A percentile compares a stretch with the other conserved stretches of the same genome.
Evolutionary conservation across 1,139 yeast genomes (phyloP).

Genomic region (Geotrichum armillariae): DNA sequence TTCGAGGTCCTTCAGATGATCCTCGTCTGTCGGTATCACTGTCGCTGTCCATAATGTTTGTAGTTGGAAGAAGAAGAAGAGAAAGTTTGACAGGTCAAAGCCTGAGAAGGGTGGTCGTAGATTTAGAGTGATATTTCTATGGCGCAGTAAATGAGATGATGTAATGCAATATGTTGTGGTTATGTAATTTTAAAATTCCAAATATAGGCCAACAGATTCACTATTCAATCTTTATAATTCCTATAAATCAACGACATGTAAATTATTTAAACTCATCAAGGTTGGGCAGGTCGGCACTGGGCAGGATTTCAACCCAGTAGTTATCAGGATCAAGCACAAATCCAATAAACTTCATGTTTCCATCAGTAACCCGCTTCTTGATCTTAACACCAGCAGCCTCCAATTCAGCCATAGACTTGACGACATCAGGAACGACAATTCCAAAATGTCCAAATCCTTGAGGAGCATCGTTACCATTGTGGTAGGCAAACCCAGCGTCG

Average conservation of each 20-base stretch:
- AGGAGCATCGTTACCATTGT: constrained; percentile 77
- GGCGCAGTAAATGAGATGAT: no score
- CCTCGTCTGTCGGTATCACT: constrained; percentile 37
- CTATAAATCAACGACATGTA: no score
- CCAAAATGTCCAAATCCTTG: constrained; percentile 89
- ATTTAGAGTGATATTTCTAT: no score
- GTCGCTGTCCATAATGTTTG: constrained; percentile 54
- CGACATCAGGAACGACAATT: constrained; percentile 68
- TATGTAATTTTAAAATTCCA: no score
- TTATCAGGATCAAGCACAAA: constrained; percentile 91
- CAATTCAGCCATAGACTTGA: constrained; percentile 53
- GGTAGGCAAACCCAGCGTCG: constrained; percentile 74
- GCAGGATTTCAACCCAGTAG: constrained; percentile 75
- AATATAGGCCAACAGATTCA: no score
- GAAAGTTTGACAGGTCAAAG: no score
- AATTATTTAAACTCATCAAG: constrained; percentile 8
- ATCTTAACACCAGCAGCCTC: constrained; percentile 49
- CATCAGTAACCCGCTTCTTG: constrained; percentile 54
- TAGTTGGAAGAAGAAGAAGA: constrained; percentile 35
- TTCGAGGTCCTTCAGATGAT: constrained; percentile 30
- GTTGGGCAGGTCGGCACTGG: constrained; percentile 37
- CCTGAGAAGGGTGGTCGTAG: no score
- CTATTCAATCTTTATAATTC: no score
- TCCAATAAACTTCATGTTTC: constrained; percentile 65
- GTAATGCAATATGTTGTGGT: no score